Evolutionary conservation across 2,329 filamentous ascomycete genomes (phyloP), one percentile per base, ranked within the genome.

Genomic region (Zopfia rhizophila): DNA sequence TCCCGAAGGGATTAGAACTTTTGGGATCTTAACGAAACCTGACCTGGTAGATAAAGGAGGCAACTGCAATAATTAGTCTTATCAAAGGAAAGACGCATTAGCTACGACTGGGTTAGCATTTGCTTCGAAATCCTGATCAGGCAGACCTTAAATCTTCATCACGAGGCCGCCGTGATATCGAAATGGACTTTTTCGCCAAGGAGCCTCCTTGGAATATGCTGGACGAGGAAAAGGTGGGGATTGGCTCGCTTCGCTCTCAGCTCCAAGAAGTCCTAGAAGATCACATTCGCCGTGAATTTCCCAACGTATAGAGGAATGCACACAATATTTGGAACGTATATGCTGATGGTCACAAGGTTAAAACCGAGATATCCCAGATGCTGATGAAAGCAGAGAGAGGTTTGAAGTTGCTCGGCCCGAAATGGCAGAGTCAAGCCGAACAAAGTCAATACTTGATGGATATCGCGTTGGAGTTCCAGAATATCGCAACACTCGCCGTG

Each of bases 281-380:
- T 2, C 70, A 76, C 42, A 72, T 77, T 4, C 72, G 72, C 12
- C 66, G 67, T 2, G 73, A 77, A 45, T 80, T 80, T 45, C 75
- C 76, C 3, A 70, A 69, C 48, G 74, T 78, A 58, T 22, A 55
- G 18, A 5, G 6, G 21, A 27, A 11, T 46, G 14, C 2, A 17
- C 2, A 5, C 18, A 33, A 4, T 43, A 11, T 43, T 22, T 5
- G 5, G 11, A 14, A 21, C 11, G 16, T n/a, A 27, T 27, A 29
- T 37, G 17, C 18, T 38, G n/a, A 38, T n/a, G n/a, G 14, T 23
- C 7, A 8, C 13, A 12, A 57, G 47, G 63, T 74, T 3, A 66
- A 71, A 48, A 27, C 45, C 3, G 75, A 79, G 33, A 70, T 74
- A 38, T 57, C 55, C 18, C 63, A 61, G n/a, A 54, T 61, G 14